Percentiles rank a stretch among this genome's conserved stretches.
These are phyloP conservation scores for Seiridium unicorne DNA, from an alignment of 2,329 filamentous ascomycete species.

Conservation along the genomic window DNA sequence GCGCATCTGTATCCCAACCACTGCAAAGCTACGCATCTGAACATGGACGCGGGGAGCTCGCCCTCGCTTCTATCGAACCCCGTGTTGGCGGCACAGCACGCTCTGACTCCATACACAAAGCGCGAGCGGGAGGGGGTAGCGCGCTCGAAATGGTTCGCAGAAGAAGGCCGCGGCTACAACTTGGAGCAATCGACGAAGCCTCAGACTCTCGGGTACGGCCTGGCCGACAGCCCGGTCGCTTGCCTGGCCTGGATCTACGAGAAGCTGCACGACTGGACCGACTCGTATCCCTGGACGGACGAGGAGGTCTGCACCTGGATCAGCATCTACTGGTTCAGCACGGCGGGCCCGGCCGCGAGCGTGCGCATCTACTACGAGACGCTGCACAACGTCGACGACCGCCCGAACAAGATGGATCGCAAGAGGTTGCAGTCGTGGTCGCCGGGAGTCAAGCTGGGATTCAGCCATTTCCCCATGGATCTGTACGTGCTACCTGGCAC, in stretches of 20 bases:
- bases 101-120: conserved; percentile 50
- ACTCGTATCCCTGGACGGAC: conserved; percentile 70
- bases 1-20: conserved; percentile 56
- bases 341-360: conserved; percentile 64
- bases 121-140: conserved; percentile 50
- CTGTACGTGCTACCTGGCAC: conserved; percentile 49
- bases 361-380: conserved; percentile 72
- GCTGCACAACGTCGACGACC: conserved; percentile 34
- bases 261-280: conserved; percentile 76
- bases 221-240: conserved; percentile 68
- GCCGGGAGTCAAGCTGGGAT: conserved; percentile 34
- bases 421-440: conserved; percentile 23
- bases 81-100: conserved; percentile 53
- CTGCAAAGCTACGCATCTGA: conserved; percentile 61
- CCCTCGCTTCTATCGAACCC: conserved; percentile 54
- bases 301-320: conserved; percentile 77
- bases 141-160: conserved; percentile 55
- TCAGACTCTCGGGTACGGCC: conserved; percentile 67
- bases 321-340: conserved; percentile 69
- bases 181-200: conserved; percentile 65
- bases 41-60: conserved; percentile 45
- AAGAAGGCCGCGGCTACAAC: conserved; percentile 59
- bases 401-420: conserved; percentile 17
- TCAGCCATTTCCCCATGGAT: conserved; percentile 59
- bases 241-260: conserved; percentile 79